A percentile compares a stretch with the other conserved stretches of the same genome.
These are phyloP conservation scores for Fagus sylvatica DNA, from an alignment of 306 rosid species.

Conservation along the genomic window DNA sequence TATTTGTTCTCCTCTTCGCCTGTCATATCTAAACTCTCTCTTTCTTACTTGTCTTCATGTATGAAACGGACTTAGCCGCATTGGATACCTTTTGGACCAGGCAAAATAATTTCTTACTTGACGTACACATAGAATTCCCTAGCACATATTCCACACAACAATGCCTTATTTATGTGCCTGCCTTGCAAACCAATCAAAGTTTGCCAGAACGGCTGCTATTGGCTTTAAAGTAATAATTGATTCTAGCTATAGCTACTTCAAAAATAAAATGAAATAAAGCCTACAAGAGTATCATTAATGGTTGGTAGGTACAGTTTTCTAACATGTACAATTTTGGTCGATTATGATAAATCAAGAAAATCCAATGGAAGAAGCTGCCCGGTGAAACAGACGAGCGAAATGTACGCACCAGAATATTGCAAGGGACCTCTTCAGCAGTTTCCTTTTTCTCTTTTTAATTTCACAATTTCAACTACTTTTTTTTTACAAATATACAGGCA, in stretches of 20 bases:
- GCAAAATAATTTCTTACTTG: background rate
- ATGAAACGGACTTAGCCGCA: conserved; percentile 13
- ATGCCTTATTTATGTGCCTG: background rate
- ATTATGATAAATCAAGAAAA: background rate
- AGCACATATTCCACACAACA: background rate
- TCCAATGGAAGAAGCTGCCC: background rate
- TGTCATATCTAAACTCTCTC: background rate
- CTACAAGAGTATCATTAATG: background rate
- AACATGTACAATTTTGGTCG: background rate
- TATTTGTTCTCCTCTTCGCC: background rate
- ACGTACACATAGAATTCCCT: background rate
- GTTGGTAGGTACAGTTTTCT: background rate
- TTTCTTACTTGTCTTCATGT: conserved; percentile 20
- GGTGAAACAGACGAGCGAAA: background rate
- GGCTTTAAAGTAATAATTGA: background rate
- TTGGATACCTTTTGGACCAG: conserved; percentile 26
- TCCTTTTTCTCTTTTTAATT: background rate
- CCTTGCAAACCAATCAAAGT: background rate
- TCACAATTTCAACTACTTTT: background rate
- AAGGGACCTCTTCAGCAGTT: background rate
- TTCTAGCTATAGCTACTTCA: no score
- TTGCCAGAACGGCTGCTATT: background rate
- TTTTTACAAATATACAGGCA: background rate
- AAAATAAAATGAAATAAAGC: background rate
- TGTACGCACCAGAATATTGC: background rate